Base-by-base conservation (phyloP, 2,329 filamentous ascomycete genomes). In the Verticillium albo-atrum region DNA sequence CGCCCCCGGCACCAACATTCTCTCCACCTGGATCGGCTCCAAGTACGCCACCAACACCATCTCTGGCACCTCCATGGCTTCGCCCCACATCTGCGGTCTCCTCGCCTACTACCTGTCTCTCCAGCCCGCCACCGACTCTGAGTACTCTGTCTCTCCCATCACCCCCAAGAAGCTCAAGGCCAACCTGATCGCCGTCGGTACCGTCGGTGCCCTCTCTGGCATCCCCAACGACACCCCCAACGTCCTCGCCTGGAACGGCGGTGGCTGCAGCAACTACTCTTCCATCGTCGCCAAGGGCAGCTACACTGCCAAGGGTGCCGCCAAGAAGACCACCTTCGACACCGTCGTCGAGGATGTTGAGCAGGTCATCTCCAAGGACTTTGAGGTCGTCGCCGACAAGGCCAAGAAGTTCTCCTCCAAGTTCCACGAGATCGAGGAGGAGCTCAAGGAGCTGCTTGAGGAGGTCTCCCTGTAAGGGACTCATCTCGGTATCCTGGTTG, bases 41-140 rank as follows among this genome's bases (percentile, higher is more conserved):
- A 90, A 95, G 78, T 89, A 94, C 71, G 94, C 95, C 71, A 87
- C 92, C 82, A 99, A 99, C 88, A 97, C 92, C 80, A 99, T 99
- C 82, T 98, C 94, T 50, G 95, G 95, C 76, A 99, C 95, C 67
- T 99, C 95, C 58, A 99, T 99, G 95, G 95, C 95, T 64, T 98
- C 95, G 64, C 95, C 95, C 68, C 95, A 99, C 78, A 90, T 99
- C 74, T 89, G 89, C 73, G 95, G 95, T 85, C 92, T 99, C 65
- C 83, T 98, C 70, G 95, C 95, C 80, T 99, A 99, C 85, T 91
- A 96, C 79, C 88, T 99, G 62, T 99, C 95, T 66, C 92, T 99
- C 60, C 93, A 98, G 81, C 95, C 95, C 55, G 81, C 90, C 66
- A 84, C 85, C 70, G 91, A 96, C 79, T 99, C 96, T 50, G 92